Conservation (phyloP, 768 basidiomycete genomes). For the Cantharellus anzutake region DNA sequence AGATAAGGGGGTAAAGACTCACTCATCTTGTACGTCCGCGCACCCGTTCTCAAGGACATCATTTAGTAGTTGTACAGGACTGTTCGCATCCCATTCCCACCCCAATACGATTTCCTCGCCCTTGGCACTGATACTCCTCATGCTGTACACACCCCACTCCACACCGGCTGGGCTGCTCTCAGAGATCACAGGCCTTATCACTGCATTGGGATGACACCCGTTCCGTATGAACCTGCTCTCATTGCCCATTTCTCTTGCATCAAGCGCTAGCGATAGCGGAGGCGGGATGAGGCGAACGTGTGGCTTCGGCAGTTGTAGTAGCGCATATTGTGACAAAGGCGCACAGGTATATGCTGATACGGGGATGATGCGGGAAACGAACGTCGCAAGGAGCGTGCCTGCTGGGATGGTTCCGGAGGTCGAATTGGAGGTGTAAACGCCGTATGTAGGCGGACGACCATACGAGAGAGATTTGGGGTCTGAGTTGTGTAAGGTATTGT, state of each 20-base stretch:
- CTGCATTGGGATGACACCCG: conserved; percentile 6
- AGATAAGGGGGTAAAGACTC: neutral
- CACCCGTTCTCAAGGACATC: neutral
- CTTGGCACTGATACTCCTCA: neutral
- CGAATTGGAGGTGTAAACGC: neutral
- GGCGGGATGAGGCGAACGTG: neutral
- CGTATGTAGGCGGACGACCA: neutral
- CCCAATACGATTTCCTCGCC: conserved; percentile 7
- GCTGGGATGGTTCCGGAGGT: neutral
- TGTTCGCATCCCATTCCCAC: conserved; percentile 5
- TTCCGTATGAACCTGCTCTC: neutral
- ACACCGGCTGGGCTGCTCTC: conserved; percentile 1
- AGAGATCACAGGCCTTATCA: conserved; percentile 5
- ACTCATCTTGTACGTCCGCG: neutral
- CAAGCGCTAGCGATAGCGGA: conserved; percentile 1
- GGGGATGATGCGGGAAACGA: neutral
- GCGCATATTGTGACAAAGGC: neutral
- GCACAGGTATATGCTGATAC: neutral
- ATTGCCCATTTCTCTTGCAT: neutral
- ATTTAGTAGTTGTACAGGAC: neutral
- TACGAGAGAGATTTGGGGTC: neutral
- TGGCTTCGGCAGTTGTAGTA: neutral
- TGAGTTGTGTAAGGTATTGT: neutral
- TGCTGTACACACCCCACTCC: conserved; percentile 6
- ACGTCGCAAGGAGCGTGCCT: neutral